Percentiles rank a stretch among this genome's conserved stretches.
These are phyloP conservation scores for Porogramme epimiltina DNA, from an alignment of 1,284 basidiomycete genomes.

Conservation along the genomic window DNA sequence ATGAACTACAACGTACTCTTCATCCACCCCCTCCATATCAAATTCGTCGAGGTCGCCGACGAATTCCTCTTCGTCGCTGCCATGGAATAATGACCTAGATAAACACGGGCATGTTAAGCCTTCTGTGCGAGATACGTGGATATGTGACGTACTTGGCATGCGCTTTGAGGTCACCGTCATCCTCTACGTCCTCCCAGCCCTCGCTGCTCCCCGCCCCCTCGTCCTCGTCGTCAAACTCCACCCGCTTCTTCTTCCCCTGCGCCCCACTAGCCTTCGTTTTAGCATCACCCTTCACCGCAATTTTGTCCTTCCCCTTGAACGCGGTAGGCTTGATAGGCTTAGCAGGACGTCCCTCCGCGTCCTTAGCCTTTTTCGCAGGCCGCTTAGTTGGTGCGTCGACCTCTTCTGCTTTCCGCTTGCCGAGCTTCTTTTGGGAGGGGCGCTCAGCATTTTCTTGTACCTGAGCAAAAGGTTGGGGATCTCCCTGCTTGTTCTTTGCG, in stretches of 20 bases:
- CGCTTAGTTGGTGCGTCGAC: constrained; percentile 37
- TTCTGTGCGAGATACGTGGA: background rate
- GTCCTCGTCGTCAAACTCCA: constrained; percentile 30
- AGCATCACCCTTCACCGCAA: too few species aligned
- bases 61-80: constrained; percentile 51
- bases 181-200: constrained; percentile 69
- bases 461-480: constrained; percentile 65
- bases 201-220: constrained; percentile 38
- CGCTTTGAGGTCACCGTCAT: constrained; percentile 44
- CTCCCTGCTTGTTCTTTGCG: constrained; percentile 87
- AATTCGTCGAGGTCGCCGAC: constrained; percentile 49
- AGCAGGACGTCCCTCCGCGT: constrained; percentile 21
- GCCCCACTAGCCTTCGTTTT: constrained; percentile 24
- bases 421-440: constrained; percentile 57
- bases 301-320: constrained; percentile 33
- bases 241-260: constrained; percentile 18
- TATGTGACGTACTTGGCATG: constrained; percentile 44
- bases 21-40: constrained; percentile 45
- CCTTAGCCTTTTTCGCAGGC: constrained; percentile 61
- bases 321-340: constrained; percentile 14
- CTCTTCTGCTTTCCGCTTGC: constrained; percentile 72
- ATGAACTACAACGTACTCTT: constrained; percentile 25
- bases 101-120: background rate
- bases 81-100: constrained; percentile 48
- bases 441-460: constrained; percentile 30